Evolutionary conservation across 257 asterid species (phyloP), one percentile per base, ranked within the genome.

Genomic region (Solanum paucissectum): DNA sequence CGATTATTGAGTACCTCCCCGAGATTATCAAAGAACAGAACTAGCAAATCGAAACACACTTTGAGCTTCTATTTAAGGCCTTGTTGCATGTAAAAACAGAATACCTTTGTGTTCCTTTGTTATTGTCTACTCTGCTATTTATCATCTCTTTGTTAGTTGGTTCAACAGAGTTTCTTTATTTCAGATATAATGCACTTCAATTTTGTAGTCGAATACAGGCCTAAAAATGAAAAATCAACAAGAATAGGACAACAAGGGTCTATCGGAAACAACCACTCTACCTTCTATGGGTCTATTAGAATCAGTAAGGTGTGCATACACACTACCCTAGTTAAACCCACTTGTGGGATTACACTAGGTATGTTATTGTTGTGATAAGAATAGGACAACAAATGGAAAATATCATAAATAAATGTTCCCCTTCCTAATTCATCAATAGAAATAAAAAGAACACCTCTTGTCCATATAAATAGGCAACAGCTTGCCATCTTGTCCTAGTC

Each of bases 401-500:
- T 14, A 32, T 71, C 40, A 32, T 18, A 34, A 46, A 1, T 49
- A 32, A 81, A 9, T 18, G 44, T 21, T 46, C 12, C 82, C 42
- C 64, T 66, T 36, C 27, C 18, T 64, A 62, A 68, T 14, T 93
- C 75, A 92, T 64, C 91, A 89, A 72, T 16, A 33, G 90, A 97
- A 95, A 91, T 97, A 97, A 89, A 94, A 93, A 18, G 96, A 92
- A 87, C 99, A 97, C 90, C 93, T 93, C 90, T 86, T 92, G 44
- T 90, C 93, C 86, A 81, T 92, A 25, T 91, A 91, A 60, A 20
- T 29, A 49, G 88, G 79, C 95, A 94, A 88, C 34, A 97, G 71
- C 71, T 87, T 85, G 64, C 99, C 99, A 91, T 97, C 98, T 71
- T 93, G 88, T 71, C 99, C 99, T 18, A 97, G 92, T 32, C 93